Conservation (phyloP, 371 early-diverging fungal species). For the Lichtheimia ramosa region DNA sequence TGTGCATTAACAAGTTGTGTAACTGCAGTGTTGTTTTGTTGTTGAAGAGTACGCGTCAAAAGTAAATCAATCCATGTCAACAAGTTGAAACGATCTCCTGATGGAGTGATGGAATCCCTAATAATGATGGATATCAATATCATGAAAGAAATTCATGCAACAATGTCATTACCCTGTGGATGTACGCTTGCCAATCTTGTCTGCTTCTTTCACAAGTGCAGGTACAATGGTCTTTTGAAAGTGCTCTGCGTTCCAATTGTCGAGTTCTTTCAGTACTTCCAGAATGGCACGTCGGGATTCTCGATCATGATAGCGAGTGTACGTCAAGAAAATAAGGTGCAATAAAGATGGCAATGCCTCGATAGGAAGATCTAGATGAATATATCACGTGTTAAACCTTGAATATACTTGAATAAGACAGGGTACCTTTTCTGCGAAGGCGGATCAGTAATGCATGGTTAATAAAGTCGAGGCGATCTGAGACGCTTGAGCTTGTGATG, state of each 20-base stretch:
- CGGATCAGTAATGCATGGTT: slow-evolving; percentile 57
- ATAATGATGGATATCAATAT: not conserved
- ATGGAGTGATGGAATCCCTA: slow-evolving; percentile 50
- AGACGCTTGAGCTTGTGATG: slow-evolving; percentile 52
- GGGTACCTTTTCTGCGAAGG: slow-evolving; percentile 59
- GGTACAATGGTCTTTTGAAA: slow-evolving; percentile 59
- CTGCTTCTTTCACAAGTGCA: slow-evolving; percentile 53
- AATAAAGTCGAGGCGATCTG: slow-evolving; percentile 57
- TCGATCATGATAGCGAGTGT: slow-evolving; percentile 66
- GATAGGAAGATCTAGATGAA: slow-evolving; percentile 63
- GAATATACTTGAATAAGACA: slow-evolving; percentile 51
- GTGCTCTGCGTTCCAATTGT: slow-evolving; percentile 59
- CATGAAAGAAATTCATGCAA: not conserved
- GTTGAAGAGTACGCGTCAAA: slow-evolving; percentile 35
- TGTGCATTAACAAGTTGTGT: slow-evolving; percentile 49
- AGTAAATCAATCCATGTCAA: slow-evolving; percentile 62
- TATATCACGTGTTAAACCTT: slow-evolving; percentile 22
- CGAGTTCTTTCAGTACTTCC: slow-evolving; percentile 59
- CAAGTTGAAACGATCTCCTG: slow-evolving; percentile 59
- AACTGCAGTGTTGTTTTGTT: slow-evolving; percentile 27
- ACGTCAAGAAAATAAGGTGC: slow-evolving; percentile 56
- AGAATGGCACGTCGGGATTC: slow-evolving; percentile 58
- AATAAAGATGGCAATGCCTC: slow-evolving; percentile 56
- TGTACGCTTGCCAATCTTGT: slow-evolving; percentile 49
- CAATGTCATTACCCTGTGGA: slow-evolving; percentile 37